phyloP scores from a whole-genome alignment of 495 filamentous ascomycete species.

The Cudoniella acicularis region DNA sequence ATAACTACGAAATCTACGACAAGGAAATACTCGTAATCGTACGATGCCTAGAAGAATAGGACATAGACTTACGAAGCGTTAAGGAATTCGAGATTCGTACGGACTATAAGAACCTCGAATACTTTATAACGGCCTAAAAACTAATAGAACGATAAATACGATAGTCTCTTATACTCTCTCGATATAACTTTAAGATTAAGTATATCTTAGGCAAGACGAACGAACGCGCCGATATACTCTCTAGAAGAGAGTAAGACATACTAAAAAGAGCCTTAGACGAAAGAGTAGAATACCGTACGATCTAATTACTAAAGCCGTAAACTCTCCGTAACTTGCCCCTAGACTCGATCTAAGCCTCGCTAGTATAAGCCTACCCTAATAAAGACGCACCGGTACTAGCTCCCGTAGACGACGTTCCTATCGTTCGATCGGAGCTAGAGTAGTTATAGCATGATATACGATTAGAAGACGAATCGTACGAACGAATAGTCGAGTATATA shows the following conservation, averaged over 20 bases:
- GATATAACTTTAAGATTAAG: constrained; percentile 1
- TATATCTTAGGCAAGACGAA: background rate
- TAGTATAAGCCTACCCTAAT: too few species aligned
- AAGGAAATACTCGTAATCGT: constrained; percentile 39
- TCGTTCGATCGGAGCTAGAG: too few species aligned
- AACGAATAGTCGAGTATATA: background rate
- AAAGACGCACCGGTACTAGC: too few species aligned
- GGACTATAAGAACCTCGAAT: constrained; percentile 28
- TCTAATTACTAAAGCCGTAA: background rate
- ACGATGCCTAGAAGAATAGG: constrained; percentile 29
- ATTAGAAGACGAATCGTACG: background rate
- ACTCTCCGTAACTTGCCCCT: background rate
- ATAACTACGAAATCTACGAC: constrained; percentile 9
- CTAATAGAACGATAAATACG: background rate
- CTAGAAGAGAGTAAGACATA: background rate
- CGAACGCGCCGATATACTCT: background rate
- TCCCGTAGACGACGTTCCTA: too few species aligned
- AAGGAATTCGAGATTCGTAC: constrained; percentile 26
- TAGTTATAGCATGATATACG: too few species aligned
- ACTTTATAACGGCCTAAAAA: background rate
- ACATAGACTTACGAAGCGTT: constrained; percentile 22
- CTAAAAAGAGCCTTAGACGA: background rate
- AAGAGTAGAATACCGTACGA: background rate
- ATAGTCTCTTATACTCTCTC: background rate
- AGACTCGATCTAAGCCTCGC: too few species aligned